phyloP scores from a whole-genome alignment of 129 eudicot species.

The Deinandra increscens region DNA sequence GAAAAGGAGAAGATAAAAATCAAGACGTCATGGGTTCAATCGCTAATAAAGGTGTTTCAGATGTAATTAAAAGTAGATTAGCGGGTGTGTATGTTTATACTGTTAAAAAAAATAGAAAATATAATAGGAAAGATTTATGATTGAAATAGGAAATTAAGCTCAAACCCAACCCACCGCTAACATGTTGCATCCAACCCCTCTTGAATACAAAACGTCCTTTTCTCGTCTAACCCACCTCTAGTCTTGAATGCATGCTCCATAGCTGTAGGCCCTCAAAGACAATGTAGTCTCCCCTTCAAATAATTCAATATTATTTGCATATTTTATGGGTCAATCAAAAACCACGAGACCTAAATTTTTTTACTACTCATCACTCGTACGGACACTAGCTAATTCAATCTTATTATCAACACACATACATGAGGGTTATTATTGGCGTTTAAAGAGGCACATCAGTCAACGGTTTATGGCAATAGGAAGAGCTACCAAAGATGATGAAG shows the following conservation, averaged over 20 bases:
- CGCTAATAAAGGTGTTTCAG: too few species aligned
- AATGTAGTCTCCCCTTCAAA: conserved; percentile 2
- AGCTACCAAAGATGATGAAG: conserved; percentile 12
- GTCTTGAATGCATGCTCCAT: conserved; percentile 21
- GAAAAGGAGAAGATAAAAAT: too few species aligned
- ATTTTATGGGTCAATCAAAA: conserved; percentile 15
- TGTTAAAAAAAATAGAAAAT: too few species aligned
- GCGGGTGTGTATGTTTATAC: too few species aligned
- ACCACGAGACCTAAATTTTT: conserved; percentile 21
- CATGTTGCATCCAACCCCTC: conserved; percentile 32
- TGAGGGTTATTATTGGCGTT: background rate
- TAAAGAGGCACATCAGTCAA: background rate
- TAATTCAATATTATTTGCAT: conserved; percentile 2
- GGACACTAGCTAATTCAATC: too few species aligned
- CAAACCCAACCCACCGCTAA: conserved; percentile 34
- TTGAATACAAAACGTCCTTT: conserved; percentile 19
- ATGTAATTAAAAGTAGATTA: too few species aligned
- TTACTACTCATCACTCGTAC: background rate
- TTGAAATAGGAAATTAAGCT: conserved; percentile 3
- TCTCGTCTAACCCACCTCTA: conserved; percentile 30
- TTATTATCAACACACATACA: too few species aligned
- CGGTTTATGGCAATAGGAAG: conserved; percentile 17
- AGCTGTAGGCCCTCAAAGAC: conserved; percentile 32
- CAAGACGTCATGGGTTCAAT: too few species aligned
- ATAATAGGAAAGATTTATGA: background rate